Percentiles rank a stretch among this genome's conserved stretches.
Evolutionary conservation across 371 early-diverging fungal genomes (phyloP).

Genomic region (Phascolomyces articulosus): DNA sequence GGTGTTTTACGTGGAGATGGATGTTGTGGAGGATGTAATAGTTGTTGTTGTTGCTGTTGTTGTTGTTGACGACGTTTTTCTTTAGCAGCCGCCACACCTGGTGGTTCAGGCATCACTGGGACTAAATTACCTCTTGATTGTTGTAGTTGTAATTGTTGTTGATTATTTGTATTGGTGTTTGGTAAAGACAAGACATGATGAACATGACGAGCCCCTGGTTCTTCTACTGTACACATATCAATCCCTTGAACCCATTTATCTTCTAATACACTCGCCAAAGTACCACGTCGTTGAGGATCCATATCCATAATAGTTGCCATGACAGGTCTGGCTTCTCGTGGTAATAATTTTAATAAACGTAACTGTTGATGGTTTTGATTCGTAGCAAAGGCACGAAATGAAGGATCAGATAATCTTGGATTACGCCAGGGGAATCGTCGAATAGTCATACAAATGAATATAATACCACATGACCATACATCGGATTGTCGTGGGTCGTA

Average conservation of each 20-base stretch:
- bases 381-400: conserved; percentile 51
- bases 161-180: background rate
- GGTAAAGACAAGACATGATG: conserved; percentile 43
- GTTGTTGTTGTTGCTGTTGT: background rate
- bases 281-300: conserved; percentile 52
- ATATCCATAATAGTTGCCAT: conserved; percentile 54
- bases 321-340: conserved; percentile 49
- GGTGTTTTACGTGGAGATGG: background rate
- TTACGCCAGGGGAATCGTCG: conserved; percentile 79
- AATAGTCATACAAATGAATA: conserved; percentile 75
- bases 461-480: conserved; percentile 78
- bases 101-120: conserved; percentile 22
- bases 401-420: conserved; percentile 56
- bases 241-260: conserved; percentile 63
- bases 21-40: background rate
- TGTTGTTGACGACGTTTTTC: conserved; percentile 20
- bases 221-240: conserved; percentile 57
- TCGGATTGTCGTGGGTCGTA: conserved; percentile 75
- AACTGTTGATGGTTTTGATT: conserved; percentile 43
- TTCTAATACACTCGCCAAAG: conserved; percentile 40
- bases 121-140: conserved; percentile 21
- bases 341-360: conserved; percentile 55
- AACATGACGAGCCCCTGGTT: conserved; percentile 47
- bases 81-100: conserved; percentile 26
- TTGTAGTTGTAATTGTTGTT: background rate